Evolutionary conservation across 2,329 filamentous ascomycete species (phyloP).

Genomic region (Boeremia lycopersici): DNA sequence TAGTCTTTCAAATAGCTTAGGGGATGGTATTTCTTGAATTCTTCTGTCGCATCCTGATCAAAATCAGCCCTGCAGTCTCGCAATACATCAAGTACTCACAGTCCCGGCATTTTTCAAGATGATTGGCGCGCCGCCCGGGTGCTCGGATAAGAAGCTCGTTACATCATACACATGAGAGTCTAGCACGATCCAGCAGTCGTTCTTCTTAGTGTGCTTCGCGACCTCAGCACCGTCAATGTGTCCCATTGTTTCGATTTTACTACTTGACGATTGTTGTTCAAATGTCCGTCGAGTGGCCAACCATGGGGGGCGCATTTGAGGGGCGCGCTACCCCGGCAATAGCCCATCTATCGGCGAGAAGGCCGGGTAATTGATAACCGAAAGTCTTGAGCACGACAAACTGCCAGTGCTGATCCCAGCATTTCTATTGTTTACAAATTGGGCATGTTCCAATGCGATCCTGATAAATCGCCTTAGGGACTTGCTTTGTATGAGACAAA

Average conservation of each 20-base stretch:
- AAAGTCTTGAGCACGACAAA: conserved; percentile 20
- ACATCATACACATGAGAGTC: conserved; percentile 71
- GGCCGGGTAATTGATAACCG: conserved; percentile 22
- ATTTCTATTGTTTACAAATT: background rate
- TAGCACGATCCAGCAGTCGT: conserved; percentile 68
- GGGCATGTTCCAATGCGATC: background rate
- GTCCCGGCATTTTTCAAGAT: conserved; percentile 52
- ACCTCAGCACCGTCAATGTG: conserved; percentile 42
- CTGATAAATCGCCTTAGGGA: no score
- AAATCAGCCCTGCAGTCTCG: conserved; percentile 8
- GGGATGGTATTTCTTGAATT: conserved; percentile 45
- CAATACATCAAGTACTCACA: conserved; percentile 28
- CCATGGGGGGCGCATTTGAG: conserved; percentile 30
- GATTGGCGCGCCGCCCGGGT: conserved; percentile 63
- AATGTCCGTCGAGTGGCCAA: conserved; percentile 19
- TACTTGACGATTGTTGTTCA: background rate
- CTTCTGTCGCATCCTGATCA: conserved; percentile 40
- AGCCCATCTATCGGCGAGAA: conserved; percentile 25
- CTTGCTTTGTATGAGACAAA: no score
- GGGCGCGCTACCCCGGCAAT: conserved; percentile 28
- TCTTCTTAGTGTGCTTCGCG: conserved; percentile 41
- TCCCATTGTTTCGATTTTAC: conserved; percentile 21
- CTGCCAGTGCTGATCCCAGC: conserved; percentile 23
- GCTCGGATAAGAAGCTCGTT: conserved; percentile 65
- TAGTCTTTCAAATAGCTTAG: conserved; percentile 38